A percentile compares a stretch with the other conserved stretches of the same genome.
Evolutionary conservation across 176 grass and related monocot genomes (phyloP).

Genomic region (Hyparrhenia diplandra): DNA sequence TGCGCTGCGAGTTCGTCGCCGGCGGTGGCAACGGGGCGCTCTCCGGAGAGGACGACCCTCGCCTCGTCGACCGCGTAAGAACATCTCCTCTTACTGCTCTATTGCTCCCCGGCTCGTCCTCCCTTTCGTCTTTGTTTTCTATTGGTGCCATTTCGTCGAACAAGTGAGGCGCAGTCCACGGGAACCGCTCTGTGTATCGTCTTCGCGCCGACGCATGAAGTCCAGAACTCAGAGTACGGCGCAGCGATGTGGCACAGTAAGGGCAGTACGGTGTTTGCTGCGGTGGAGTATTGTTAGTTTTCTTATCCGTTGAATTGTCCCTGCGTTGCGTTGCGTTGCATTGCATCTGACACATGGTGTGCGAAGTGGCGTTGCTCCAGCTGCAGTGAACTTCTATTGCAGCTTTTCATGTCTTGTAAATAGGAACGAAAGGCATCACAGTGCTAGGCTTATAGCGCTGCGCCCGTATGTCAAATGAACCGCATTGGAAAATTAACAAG

Average conservation of each 20-base stretch:
- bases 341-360: conserved; percentile 22
- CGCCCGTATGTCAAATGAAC: neutral
- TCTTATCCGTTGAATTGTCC: neutral
- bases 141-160: conserved; percentile 26
- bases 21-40: conserved; percentile 77
- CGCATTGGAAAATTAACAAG: neutral
- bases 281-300: neutral
- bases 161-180: neutral
- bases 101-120: neutral
- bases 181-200: neutral
- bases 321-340: too few species aligned
- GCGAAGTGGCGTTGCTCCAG: neutral
- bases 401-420: too few species aligned
- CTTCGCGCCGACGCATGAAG: too few species aligned
- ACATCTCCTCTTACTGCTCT: neutral
- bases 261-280: neutral
- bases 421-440: neutral
- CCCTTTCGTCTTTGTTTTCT: neutral
- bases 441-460: neutral
- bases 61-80: conserved; percentile 63
- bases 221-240: too few species aligned
- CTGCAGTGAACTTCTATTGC: neutral
- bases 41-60: conserved; percentile 62
- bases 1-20: conserved; percentile 72
- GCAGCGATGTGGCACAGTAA: neutral